A percentile compares a stretch with the other conserved stretches of the same genome.
Conservation (phyloP, 2,329 filamentous ascomycete genomes). For the Calonectria naviculata region DNA sequence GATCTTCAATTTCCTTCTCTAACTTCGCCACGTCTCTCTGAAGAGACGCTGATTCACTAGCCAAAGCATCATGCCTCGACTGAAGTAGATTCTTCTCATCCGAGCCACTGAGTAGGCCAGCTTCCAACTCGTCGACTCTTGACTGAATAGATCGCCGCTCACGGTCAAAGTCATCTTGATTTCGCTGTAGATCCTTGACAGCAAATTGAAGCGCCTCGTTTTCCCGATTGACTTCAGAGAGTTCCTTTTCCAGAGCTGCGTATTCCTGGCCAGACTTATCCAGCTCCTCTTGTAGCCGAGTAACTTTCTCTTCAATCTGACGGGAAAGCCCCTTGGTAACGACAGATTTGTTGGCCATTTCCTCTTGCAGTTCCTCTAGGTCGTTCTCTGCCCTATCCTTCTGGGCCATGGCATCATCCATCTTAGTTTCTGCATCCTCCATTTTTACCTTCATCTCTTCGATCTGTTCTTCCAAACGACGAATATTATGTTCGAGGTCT, state of each 20-base stretch:
- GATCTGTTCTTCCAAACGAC: constrained; percentile 64
- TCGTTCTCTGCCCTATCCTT: constrained; percentile 69
- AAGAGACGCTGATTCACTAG: constrained; percentile 73
- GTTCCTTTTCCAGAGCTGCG: constrained; percentile 63
- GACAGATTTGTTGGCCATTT: constrained; percentile 83
- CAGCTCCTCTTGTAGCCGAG: constrained; percentile 74
- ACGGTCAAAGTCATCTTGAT: constrained; percentile 44
- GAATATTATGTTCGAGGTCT: constrained; percentile 66
- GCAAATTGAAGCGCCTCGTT: constrained; percentile 56
- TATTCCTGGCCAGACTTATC: constrained; percentile 62
- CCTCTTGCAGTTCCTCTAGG: constrained; percentile 76
- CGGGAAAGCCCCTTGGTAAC: constrained; percentile 79
- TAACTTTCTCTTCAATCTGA: constrained; percentile 78
- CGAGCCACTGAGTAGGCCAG: constrained; percentile 67
- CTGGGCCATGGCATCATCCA: constrained; percentile 63
- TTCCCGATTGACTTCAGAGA: constrained; percentile 58
- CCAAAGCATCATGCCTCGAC: constrained; percentile 74
- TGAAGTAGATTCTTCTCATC: constrained; percentile 79
- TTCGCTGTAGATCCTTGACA: constrained; percentile 53
- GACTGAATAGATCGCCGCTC: constrained; percentile 52
- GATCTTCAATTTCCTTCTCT: constrained; percentile 57
- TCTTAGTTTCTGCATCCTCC: constrained; percentile 57
- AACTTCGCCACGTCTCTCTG: constrained; percentile 70
- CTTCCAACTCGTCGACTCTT: constrained; percentile 66
- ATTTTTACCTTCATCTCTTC: constrained; percentile 66